Conservation (phyloP, 2,329 filamentous ascomycete species). For the Aspergillus fumigatus region DNA sequence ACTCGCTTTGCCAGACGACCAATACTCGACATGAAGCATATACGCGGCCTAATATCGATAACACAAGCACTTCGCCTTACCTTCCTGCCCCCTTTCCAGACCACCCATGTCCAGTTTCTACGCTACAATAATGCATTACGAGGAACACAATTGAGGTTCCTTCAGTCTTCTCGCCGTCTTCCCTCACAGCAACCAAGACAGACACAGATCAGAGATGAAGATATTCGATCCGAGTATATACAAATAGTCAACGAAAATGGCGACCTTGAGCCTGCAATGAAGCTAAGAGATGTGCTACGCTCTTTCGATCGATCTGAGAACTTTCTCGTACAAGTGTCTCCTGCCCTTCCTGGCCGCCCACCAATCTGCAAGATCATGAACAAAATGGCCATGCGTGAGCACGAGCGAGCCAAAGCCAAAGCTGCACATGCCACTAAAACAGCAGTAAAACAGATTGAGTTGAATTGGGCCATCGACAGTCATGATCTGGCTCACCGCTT, state of each 20-base stretch:
- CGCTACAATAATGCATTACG: constrained; percentile 6
- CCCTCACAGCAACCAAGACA: constrained; percentile 6
- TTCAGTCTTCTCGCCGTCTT: constrained; percentile 10
- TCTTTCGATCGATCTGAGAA: constrained; percentile 47
- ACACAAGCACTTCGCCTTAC: constrained; percentile 29
- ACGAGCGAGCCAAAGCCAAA: constrained; percentile 37
- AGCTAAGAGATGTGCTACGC: constrained; percentile 33
- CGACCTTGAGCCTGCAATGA: constrained; percentile 25
- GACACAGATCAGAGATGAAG: constrained; percentile 28
- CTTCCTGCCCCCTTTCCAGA: constrained; percentile 22
- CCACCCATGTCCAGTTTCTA: constrained; percentile 11
- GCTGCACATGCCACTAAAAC: constrained; percentile 38
- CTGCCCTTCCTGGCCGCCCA: constrained; percentile 26
- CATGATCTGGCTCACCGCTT: constrained; percentile 73
- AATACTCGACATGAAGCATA: constrained; percentile 28
- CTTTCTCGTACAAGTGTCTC: constrained; percentile 49
- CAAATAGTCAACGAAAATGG: constrained; percentile 34
- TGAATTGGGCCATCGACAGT: constrained; percentile 79
- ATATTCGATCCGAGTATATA: constrained; percentile 27
- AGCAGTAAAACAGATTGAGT: constrained; percentile 69
- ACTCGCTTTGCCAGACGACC: background rate
- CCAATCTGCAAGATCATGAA: constrained; percentile 70
- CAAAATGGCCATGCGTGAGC: constrained; percentile 49
- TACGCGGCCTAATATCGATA: constrained; percentile 28
- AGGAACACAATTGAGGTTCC: constrained; percentile 14